Percentiles rank a stretch among this genome's conserved stretches.
Conservation (phyloP, 2,329 filamentous ascomycete species). For the Fusarium nodosum region DNA sequence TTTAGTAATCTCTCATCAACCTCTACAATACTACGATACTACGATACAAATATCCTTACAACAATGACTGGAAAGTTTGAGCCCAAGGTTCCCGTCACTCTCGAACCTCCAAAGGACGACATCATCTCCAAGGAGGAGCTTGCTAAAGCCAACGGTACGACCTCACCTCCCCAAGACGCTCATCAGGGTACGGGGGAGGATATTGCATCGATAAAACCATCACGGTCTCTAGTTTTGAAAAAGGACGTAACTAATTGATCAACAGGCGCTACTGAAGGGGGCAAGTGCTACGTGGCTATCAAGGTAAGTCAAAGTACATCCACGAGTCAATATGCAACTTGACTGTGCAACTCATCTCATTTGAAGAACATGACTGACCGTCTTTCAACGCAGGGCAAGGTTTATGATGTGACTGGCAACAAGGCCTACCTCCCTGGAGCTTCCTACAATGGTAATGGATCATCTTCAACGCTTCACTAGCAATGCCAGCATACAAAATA, state of each 20-base stretch:
- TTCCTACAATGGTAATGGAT: conserved; percentile 80
- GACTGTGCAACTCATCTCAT: conserved; percentile 16
- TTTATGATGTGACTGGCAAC: conserved; percentile 95
- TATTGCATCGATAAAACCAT: background rate
- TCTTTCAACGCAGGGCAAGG: conserved; percentile 74
- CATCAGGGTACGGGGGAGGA: background rate
- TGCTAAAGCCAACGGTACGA: conserved; percentile 83
- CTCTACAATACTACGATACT: background rate
- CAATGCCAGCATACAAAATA: background rate
- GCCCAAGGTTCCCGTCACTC: conserved; percentile 80
- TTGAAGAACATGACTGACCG: conserved; percentile 23
- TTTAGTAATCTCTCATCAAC: conserved; percentile 1
- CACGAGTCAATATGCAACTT: background rate
- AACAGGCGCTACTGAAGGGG: conserved; percentile 73
- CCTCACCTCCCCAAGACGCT: background rate
- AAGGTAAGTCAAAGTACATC: conserved; percentile 62
- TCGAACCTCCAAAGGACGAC: conserved; percentile 89
- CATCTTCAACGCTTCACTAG: background rate
- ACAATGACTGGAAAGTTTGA: conserved; percentile 77
- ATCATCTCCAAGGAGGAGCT: conserved; percentile 85
- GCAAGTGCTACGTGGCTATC: conserved; percentile 77
- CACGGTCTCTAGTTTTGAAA: background rate
- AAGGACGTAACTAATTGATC: conserved; percentile 38
- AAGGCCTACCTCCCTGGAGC: conserved; percentile 85
- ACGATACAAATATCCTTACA: conserved; percentile 1